Evolutionary conservation across 2,329 filamentous ascomycete genomes (phyloP).

Genomic region (Fusarium agapanthi): DNA sequence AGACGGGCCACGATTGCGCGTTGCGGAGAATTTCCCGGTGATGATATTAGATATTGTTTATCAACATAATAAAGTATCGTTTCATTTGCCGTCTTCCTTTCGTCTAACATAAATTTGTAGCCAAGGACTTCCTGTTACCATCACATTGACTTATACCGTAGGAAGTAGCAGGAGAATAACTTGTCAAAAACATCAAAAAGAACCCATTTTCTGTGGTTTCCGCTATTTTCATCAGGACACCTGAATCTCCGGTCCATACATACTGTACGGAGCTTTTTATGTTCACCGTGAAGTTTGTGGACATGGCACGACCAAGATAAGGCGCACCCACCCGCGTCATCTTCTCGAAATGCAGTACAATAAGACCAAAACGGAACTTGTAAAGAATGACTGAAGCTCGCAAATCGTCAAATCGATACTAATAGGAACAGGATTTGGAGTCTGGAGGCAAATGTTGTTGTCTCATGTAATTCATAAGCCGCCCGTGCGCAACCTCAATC

Average conservation of each 20-base stretch:
- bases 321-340: neutral
- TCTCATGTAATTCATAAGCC: no score
- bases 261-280: neutral
- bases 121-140: neutral
- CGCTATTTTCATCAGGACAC: neutral
- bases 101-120: neutral
- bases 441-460: neutral
- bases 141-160: neutral
- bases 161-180: neutral
- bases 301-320: neutral
- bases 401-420: neutral
- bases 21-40: rapidly evolving
- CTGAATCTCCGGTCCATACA: no score
- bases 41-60: neutral
- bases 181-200: no score
- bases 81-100: neutral
- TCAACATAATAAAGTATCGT: no score
- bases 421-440: neutral
- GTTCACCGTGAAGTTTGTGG: neutral
- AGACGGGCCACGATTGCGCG: neutral
- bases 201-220: neutral
- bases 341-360: neutral
- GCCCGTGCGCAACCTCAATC: neutral
- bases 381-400: neutral
- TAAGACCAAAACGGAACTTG: neutral